A percentile compares a stretch with the other conserved stretches of the same genome.
Conservation (phyloP, 495 filamentous ascomycete species). For the Xylaria bambusicola region DNA sequence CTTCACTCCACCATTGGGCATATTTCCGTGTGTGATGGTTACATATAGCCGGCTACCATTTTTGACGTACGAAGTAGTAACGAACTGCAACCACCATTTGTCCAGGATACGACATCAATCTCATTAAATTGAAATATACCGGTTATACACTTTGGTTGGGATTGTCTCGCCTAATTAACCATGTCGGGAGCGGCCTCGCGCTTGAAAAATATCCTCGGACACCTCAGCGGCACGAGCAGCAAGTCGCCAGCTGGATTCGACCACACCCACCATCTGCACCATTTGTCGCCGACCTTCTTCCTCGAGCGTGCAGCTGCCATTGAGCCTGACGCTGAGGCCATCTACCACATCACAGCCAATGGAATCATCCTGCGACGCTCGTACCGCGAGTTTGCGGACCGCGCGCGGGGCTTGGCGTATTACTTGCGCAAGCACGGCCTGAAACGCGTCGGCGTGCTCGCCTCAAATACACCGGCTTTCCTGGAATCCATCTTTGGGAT, state of each 20-base stretch:
- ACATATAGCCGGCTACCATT: too few species aligned
- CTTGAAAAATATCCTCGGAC: constrained; percentile 58
- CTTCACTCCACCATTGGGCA: too few species aligned
- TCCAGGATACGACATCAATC: too few species aligned
- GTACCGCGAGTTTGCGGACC: constrained; percentile 80
- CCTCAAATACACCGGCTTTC: constrained; percentile 92
- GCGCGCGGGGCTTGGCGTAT: constrained; percentile 83
- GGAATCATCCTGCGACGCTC: constrained; percentile 66
- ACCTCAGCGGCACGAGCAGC: constrained; percentile 54
- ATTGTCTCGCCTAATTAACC: not conserved
- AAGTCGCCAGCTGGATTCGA: constrained; percentile 39
- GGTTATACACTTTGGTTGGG: too few species aligned
- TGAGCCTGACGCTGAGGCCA: constrained; percentile 84
- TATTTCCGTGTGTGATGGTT: too few species aligned
- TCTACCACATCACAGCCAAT: constrained; percentile 86
- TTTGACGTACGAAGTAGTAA: too few species aligned
- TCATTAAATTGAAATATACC: too few species aligned
- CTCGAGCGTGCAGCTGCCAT: constrained; percentile 84
- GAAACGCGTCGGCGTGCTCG: constrained; percentile 76
- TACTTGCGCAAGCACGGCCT: constrained; percentile 72
- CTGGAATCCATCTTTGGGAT: constrained; percentile 89
- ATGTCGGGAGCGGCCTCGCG: constrained; percentile 54
- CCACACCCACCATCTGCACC: constrained; percentile 68
- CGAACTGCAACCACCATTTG: too few species aligned
- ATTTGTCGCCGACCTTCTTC: constrained; percentile 86